A percentile compares a stretch with the other conserved stretches of the same genome.
phyloP scores from a whole-genome alignment of 139 green algal genomes.

The Monoraphidium neglectum region DNA sequence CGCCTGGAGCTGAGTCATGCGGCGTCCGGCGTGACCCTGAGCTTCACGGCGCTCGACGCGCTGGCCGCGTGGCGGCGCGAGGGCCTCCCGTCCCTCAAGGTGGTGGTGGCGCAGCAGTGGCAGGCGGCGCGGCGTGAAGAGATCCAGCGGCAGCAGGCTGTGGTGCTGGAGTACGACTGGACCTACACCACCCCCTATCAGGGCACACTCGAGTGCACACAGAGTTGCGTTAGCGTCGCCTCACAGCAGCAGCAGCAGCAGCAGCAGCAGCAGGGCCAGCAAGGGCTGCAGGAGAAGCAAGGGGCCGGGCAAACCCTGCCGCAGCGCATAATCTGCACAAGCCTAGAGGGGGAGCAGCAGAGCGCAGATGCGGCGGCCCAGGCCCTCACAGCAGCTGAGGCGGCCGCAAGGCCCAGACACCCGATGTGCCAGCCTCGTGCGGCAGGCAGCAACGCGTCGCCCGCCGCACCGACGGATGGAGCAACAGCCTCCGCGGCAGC shows the following conservation, averaged over 20 bases:
- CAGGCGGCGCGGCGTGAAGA: conserved; percentile 55
- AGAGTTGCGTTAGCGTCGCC: not conserved
- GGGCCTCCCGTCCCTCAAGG: conserved; percentile 59
- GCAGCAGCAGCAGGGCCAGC: conserved; percentile 14
- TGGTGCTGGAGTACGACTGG: conserved; percentile 86
- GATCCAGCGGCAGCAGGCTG: conserved; percentile 60
- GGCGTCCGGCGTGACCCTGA: conserved; percentile 52
- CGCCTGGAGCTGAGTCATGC: conserved; percentile 66
- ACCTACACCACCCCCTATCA: conserved; percentile 87
- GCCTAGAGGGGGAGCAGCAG: not conserved
- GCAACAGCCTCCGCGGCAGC: not conserved
- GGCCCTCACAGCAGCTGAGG: not conserved
- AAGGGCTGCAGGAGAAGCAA: not conserved
- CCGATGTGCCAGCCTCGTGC: no score
- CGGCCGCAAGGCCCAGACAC: no score
- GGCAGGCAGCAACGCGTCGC: no score
- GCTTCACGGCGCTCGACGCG: conserved; percentile 76
- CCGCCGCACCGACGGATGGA: conserved; percentile 1
- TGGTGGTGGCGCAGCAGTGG: conserved; percentile 66
- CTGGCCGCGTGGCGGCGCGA: conserved; percentile 68
- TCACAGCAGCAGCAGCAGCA: not conserved
- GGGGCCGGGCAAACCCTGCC: no score
- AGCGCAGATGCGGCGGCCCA: not conserved
- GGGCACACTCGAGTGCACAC: conserved; percentile 39
- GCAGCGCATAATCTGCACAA: no score